These are phyloP conservation scores for Amanita rubescens DNA, from an alignment of 768 basidiomycete genomes.

Conservation along the genomic window DNA sequence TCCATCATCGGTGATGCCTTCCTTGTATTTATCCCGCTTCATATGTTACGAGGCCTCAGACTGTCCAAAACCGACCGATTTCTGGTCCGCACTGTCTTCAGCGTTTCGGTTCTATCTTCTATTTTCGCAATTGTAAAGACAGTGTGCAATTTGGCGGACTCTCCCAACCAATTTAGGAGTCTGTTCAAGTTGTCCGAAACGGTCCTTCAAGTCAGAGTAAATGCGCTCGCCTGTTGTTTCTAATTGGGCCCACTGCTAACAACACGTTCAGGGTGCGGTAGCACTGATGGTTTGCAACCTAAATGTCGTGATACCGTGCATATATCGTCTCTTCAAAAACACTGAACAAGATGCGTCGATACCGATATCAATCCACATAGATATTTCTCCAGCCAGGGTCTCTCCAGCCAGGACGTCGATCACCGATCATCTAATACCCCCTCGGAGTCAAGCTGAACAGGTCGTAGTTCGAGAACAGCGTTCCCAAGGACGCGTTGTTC, in stretches of 20 bases:
- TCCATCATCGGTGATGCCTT: conserved; percentile 13
- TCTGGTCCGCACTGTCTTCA: conserved; percentile 20
- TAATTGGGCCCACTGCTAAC: background rate
- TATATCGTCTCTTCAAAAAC: conserved; percentile 3
- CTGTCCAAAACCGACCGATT: conserved; percentile 14
- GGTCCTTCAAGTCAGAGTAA: conserved; percentile 15
- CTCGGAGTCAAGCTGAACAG: background rate
- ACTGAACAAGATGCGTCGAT: background rate
- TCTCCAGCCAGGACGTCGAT: background rate
- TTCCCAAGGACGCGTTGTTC: background rate
- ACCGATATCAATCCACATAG: background rate
- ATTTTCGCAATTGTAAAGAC: conserved; percentile 15
- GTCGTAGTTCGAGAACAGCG: background rate
- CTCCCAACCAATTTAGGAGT: background rate
- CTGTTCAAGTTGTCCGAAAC: conserved; percentile 8
- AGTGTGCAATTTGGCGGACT: conserved; percentile 12
- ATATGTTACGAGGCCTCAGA: conserved; percentile 18
- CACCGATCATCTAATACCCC: background rate
- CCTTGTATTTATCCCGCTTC: conserved; percentile 18
- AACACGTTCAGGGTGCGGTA: conserved; percentile 11
- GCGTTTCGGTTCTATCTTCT: conserved; percentile 17
- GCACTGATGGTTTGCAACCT: conserved; percentile 18
- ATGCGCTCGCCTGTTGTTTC: background rate
- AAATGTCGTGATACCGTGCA: conserved; percentile 12
- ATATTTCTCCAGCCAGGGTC: background rate